Evolutionary conservation across 2,329 filamentous ascomycete species (phyloP).

Genomic region (Aspergillus sp.): DNA sequence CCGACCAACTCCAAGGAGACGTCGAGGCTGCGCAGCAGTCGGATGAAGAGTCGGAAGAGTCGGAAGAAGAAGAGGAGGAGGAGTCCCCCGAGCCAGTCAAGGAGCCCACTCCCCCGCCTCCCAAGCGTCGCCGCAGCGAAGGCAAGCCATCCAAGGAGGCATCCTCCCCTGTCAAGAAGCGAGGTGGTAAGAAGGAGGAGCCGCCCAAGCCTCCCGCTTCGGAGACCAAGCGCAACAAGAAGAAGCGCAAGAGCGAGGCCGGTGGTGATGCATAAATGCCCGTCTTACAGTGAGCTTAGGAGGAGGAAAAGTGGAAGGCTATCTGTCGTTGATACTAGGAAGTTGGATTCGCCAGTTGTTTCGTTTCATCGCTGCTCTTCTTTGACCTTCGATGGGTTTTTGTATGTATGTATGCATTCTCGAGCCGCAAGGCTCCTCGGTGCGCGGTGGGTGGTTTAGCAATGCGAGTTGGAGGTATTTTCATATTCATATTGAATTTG

Average conservation of each 20-base stretch:
- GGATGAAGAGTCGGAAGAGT: slow-evolving; percentile 36
- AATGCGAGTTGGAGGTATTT: background rate
- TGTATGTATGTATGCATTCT: slow-evolving; percentile 3
- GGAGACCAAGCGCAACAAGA: slow-evolving; percentile 44
- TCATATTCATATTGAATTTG: background rate
- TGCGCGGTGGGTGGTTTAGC: background rate
- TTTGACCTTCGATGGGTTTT: background rate
- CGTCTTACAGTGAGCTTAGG: background rate
- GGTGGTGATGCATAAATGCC: slow-evolving; percentile 28
- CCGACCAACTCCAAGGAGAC: slow-evolving; percentile 48
- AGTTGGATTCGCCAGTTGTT: slow-evolving; percentile 10
- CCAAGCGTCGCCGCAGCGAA: slow-evolving; percentile 51
- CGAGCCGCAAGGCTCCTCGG: background rate
- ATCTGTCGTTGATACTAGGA: slow-evolving; percentile 8
- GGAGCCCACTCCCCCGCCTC: slow-evolving; percentile 49
- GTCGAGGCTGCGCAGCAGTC: slow-evolving; percentile 36
- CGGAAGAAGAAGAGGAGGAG: slow-evolving; percentile 38
- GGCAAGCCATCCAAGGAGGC: slow-evolving; percentile 39
- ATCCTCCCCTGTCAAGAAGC: slow-evolving; percentile 35
- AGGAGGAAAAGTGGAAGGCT: background rate
- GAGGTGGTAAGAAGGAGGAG: slow-evolving; percentile 32
- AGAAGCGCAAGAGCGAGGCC: slow-evolving; percentile 55
- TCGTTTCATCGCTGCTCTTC: background rate
- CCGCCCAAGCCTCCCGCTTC: slow-evolving; percentile 36
- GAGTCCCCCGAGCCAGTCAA: slow-evolving; percentile 43